phyloP scores from a whole-genome alignment of 345 rosid species.

The Bretschneidera sinensis region DNA sequence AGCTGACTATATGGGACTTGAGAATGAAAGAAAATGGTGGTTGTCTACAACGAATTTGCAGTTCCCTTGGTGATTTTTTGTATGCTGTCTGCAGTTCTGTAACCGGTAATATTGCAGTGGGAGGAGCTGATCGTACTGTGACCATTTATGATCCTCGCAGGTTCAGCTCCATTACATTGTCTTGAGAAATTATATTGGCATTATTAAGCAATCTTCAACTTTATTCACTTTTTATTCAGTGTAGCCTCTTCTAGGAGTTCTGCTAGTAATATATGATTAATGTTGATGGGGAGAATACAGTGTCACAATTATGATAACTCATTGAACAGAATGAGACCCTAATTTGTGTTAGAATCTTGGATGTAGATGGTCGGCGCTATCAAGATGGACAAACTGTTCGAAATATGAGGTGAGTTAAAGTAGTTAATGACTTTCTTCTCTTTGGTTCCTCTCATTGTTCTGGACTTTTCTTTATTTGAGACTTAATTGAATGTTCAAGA shows the following conservation, averaged over 20 bases:
- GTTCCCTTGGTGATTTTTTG: conserved; percentile 50
- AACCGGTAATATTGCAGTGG: conserved; percentile 50
- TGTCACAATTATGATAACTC: too few species aligned
- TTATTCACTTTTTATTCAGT: conserved; percentile 1
- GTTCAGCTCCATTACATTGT: conserved; percentile 23
- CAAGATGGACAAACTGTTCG: conserved; percentile 66
- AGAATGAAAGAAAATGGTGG: conserved; percentile 72
- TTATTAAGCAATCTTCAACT: background rate
- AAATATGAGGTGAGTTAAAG: conserved; percentile 54
- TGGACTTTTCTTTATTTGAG: background rate
- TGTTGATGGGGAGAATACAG: too few species aligned
- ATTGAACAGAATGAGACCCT: background rate
- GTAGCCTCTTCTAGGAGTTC: too few species aligned
- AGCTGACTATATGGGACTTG: conserved; percentile 59
- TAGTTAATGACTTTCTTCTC: background rate
- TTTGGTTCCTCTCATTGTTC: background rate
- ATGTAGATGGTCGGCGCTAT: conserved; percentile 50
- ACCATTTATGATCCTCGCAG: conserved; percentile 75
- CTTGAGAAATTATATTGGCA: background rate
- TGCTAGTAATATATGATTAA: too few species aligned
- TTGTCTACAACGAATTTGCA: conserved; percentile 51
- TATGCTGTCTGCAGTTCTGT: conserved; percentile 58
- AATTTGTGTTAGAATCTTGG: conserved; percentile 1
- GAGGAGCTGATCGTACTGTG: conserved; percentile 67
- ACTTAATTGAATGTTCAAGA: background rate